Conservation (phyloP, 768 basidiomycete genomes). For the Xanthoconium stramineum region DNA sequence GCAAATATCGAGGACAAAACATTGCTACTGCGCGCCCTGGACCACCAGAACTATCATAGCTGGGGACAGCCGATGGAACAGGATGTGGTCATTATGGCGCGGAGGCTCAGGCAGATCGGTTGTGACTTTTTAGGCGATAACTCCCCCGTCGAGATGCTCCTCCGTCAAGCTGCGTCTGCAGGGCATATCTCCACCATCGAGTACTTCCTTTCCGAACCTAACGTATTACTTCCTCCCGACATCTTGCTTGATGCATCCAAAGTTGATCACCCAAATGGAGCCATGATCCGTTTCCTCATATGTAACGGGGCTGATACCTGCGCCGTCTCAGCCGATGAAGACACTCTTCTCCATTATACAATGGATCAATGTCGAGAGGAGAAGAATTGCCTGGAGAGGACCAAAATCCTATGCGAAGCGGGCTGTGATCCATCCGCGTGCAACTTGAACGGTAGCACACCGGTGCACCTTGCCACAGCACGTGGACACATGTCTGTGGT, state of each 20-base stretch:
- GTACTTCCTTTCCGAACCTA: neutral
- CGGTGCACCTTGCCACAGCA: neutral
- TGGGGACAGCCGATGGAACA: neutral
- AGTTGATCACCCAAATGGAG: too few relatives aligned
- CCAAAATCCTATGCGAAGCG: neutral
- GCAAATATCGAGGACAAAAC: neutral
- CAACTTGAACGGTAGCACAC: neutral
- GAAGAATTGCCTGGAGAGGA: neutral
- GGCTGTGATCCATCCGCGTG: neutral
- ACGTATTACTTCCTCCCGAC: neutral
- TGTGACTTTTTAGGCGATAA: neutral
- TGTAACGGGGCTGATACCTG: neutral
- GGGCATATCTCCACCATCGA: slow-evolving; percentile 1
- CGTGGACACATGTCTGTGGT: neutral
- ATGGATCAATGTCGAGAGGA: neutral
- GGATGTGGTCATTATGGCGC: neutral
- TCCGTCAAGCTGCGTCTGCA: neutral
- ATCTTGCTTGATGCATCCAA: neutral
- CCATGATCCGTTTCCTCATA: neutral
- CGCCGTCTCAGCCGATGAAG: neutral
- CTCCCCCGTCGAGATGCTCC: neutral
- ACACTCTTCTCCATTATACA: neutral
- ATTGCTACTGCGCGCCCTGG: neutral
- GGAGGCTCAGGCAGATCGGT: slow-evolving; percentile 5
- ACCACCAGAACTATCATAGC: neutral